A percentile compares a stretch with the other conserved stretches of the same genome.
These are phyloP conservation scores for Madurella mycetomatis DNA, from an alignment of 2,329 filamentous ascomycete species.

Conservation along the genomic window DNA sequence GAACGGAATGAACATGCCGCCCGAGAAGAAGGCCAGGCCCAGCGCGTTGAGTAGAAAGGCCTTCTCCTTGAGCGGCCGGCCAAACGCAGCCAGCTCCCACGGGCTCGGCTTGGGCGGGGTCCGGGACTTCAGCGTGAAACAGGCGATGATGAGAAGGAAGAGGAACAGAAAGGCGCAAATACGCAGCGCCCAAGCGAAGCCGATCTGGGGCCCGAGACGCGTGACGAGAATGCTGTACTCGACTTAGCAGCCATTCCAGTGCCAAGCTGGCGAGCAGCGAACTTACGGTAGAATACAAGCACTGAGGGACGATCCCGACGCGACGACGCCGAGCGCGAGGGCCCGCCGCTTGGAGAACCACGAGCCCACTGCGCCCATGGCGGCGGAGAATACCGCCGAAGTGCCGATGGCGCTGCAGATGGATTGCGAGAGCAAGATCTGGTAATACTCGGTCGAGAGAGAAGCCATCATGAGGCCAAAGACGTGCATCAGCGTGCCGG, in stretches of 20 bases:
- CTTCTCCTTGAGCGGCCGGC: background rate
- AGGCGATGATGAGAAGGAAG: conserved; percentile 24
- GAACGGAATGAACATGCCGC: conserved; percentile 36
- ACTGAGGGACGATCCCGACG: conserved; percentile 28
- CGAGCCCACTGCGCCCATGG: conserved; percentile 22
- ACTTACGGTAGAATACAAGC: conserved; percentile 14
- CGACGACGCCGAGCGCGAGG: background rate
- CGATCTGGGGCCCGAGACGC: conserved; percentile 32
- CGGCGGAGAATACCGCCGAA: conserved; percentile 19
- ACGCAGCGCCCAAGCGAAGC: conserved; percentile 40
- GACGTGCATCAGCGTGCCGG: conserved; percentile 52
- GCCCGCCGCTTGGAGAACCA: background rate
- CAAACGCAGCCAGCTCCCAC: background rate
- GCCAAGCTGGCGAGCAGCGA: conserved; percentile 29
- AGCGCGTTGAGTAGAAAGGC: background rate
- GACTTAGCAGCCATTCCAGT: conserved; percentile 30
- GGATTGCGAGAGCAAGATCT: conserved; percentile 38
- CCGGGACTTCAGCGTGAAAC: background rate
- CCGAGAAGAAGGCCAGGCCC: conserved; percentile 27
- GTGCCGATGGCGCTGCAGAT: conserved; percentile 36
- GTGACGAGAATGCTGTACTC: conserved; percentile 38
- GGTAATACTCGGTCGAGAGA: conserved; percentile 40
- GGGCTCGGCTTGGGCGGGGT: too few species aligned
- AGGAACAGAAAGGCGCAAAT: conserved; percentile 37
- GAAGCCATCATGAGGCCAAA: conserved; percentile 61